phyloP scores from a whole-genome alignment of 163 green algal genomes.

The Scenedesmus sp. region DNA sequence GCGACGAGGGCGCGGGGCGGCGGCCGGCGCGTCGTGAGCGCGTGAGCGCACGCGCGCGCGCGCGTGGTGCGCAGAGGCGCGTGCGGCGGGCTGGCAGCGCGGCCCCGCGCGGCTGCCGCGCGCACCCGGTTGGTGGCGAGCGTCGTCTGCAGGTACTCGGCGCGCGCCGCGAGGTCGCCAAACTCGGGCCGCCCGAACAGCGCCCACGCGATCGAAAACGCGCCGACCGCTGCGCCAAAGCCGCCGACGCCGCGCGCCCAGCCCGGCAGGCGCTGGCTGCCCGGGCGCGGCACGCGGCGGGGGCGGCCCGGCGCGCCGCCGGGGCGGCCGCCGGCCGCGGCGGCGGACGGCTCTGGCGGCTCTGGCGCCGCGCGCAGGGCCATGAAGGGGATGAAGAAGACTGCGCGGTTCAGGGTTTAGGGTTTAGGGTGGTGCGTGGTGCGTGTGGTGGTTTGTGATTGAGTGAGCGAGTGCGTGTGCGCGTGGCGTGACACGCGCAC shows the following conservation, averaged over 20 bases:
- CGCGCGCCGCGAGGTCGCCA: conserved; percentile 68
- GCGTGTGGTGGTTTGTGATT: no score
- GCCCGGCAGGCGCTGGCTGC: conserved; percentile 50
- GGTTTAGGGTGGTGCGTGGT: no score
- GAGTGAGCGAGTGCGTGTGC: no score
- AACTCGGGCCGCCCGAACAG: conserved; percentile 74
- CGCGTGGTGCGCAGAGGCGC: no score
- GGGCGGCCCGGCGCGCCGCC: conserved; percentile 24
- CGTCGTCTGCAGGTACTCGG: conserved; percentile 51
- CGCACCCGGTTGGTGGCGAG: conserved; percentile 65
- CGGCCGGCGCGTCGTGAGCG: no score
- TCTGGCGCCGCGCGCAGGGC: conserved; percentile 72
- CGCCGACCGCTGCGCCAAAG: conserved; percentile 59
- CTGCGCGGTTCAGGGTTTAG: no score
- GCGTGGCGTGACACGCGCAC: no score
- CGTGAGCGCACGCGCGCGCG: no score
- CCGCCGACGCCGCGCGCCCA: conserved; percentile 65
- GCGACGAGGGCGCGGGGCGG: no score
- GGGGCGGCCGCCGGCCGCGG: conserved; percentile 50
- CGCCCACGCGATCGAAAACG: conserved; percentile 79
- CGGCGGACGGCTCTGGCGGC: conserved; percentile 23
- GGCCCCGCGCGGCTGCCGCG: background rate
- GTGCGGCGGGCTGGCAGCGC: no score
- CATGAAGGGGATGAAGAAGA: conserved; percentile 92
- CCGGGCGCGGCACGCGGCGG: background rate